Conservation (phyloP, 2,329 filamentous ascomycete genomes). For the Scytalidium sp. region DNA sequence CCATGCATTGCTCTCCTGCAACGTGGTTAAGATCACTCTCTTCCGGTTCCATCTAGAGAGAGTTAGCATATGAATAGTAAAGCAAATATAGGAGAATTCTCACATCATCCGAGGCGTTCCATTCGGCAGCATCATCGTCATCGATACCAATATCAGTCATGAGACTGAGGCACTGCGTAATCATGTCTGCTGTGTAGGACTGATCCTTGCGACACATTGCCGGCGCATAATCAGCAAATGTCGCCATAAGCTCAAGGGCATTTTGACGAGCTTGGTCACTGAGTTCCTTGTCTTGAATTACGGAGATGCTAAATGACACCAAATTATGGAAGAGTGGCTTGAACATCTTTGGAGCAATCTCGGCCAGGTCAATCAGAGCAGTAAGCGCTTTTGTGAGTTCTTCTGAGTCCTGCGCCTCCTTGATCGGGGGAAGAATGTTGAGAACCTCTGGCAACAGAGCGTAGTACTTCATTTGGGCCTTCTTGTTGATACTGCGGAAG, state of each 20-base stretch:
- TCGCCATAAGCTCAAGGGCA: slow-evolving; percentile 94
- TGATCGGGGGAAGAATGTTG: slow-evolving; percentile 91
- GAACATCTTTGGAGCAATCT: slow-evolving; percentile 97
- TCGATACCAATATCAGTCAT: slow-evolving; percentile 97
- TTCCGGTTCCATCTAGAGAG: slow-evolving; percentile 74
- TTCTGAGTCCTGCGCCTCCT: slow-evolving; percentile 86
- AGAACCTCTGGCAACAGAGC: slow-evolving; percentile 84
- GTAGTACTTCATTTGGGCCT: slow-evolving; percentile 85
- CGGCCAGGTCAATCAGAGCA: slow-evolving; percentile 89
- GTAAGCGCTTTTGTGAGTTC: slow-evolving; percentile 87
- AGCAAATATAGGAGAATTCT: slow-evolving; percentile 32
- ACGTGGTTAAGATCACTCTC: slow-evolving; percentile 98
- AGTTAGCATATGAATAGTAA: slow-evolving; percentile 23
- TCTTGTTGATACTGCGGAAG: slow-evolving; percentile 88
- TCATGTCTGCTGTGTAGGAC: slow-evolving; percentile 94
- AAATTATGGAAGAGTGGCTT: slow-evolving; percentile 89
- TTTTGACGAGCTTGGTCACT: slow-evolving; percentile 90
- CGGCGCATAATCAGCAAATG: slow-evolving; percentile 92
- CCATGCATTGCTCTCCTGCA: slow-evolving; percentile 97
- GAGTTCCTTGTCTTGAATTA: slow-evolving; percentile 94
- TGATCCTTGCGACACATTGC: slow-evolving; percentile 93
- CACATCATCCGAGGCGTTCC: slow-evolving; percentile 89
- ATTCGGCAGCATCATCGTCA: slow-evolving; percentile 91
- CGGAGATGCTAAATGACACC: slow-evolving; percentile 87
- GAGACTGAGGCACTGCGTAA: slow-evolving; percentile 93